A percentile compares a stretch with the other conserved stretches of the same genome.
Conservation (phyloP, 306 rosid genomes). For the Quercus cerris region DNA sequence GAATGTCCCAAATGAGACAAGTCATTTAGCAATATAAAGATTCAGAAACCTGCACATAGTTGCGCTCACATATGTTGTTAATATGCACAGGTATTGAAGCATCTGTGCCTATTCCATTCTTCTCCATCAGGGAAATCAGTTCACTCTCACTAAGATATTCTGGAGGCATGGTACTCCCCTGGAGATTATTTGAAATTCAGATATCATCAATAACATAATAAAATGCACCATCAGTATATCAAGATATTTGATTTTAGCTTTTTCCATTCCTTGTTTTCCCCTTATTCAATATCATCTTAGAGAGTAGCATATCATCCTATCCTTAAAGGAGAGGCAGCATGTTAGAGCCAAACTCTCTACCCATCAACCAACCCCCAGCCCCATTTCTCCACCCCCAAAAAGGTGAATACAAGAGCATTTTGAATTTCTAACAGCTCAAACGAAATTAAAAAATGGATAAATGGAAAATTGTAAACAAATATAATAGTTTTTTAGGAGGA, state of each 20-base stretch:
- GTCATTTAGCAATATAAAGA: background rate
- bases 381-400: background rate
- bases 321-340: constrained; percentile 12
- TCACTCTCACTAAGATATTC: constrained; percentile 94
- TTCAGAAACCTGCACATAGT: constrained; percentile 81
- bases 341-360: constrained; percentile 2
- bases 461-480: constrained; percentile 7
- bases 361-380: constrained; percentile 12
- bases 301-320: background rate
- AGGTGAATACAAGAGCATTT: background rate
- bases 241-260: constrained; percentile 1
- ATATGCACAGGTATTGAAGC: constrained; percentile 95
- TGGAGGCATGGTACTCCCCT: constrained; percentile 86
- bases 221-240: constrained; percentile 4
- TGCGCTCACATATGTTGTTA: constrained; percentile 95
- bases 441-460: background rate
- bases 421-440: background rate
- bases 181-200: constrained; percentile 29
- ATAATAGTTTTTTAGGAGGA: constrained; percentile 5
- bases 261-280: background rate
- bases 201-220: constrained; percentile 11
- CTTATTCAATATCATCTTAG: background rate
- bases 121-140: constrained; percentile 95
- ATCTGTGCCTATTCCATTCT: constrained; percentile 95
- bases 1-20: background rate